Conservation (phyloP, 2,329 filamentous ascomycete species). For the Penicillium janthinellum region DNA sequence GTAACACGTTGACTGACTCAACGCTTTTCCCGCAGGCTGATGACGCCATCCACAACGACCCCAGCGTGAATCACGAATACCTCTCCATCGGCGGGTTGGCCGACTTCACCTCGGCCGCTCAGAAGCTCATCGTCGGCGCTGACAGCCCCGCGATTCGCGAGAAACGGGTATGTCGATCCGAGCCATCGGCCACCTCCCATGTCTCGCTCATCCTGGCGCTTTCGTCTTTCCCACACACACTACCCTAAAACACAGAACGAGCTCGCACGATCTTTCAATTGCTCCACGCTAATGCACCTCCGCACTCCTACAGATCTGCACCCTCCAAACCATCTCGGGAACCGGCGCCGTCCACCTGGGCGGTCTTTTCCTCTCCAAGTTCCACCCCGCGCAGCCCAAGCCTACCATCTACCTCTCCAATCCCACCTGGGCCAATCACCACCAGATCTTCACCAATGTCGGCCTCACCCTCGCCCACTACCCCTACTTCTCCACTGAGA, state of each 20-base stretch:
- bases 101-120: conserved; percentile 83
- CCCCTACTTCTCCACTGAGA: conserved; percentile 89
- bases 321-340: conserved; percentile 93
- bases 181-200: background rate
- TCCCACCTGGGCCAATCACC: conserved; percentile 98
- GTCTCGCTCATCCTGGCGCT: background rate
- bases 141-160: conserved; percentile 81
- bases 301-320: conserved; percentile 56
- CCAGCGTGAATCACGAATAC: conserved; percentile 95
- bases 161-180: conserved; percentile 62
- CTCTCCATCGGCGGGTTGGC: conserved; percentile 89
- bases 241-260: background rate
- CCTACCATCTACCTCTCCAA: conserved; percentile 85
- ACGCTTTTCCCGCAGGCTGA: conserved; percentile 67
- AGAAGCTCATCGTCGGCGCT: conserved; percentile 81
- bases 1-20: background rate
- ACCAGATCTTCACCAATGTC: conserved; percentile 97
- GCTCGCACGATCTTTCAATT: background rate
- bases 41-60: conserved; percentile 82
- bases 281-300: conserved; percentile 2
- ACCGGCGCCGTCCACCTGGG: conserved; percentile 94
- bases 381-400: conserved; percentile 65
- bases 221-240: background rate
- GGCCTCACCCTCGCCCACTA: conserved; percentile 76
- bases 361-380: conserved; percentile 88